A percentile compares a stretch with the other conserved stretches of the same genome.
Evolutionary conservation across 441 rosid genomes (phyloP).

Genomic region (Bruguiera hainesii): DNA sequence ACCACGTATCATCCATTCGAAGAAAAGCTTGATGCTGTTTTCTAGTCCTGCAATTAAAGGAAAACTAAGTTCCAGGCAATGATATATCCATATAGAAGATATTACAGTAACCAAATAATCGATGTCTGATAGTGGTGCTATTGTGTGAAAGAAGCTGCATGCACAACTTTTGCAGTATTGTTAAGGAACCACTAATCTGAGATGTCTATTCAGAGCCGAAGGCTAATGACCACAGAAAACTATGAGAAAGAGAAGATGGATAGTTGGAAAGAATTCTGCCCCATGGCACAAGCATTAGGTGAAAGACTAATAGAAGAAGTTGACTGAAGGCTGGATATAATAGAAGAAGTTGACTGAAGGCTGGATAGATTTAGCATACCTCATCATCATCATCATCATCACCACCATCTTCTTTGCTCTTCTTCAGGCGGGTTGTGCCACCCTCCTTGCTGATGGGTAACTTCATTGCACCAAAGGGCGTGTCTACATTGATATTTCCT

Average conservation of each 20-base stretch:
- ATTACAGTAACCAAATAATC: neutral
- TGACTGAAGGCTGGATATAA: too few species aligned
- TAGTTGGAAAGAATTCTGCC: neutral
- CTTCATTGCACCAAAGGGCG: slow-evolving; percentile 94
- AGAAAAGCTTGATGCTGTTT: neutral
- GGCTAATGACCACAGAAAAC: neutral
- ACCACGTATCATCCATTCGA: slow-evolving; percentile 9
- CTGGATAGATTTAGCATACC: slow-evolving; percentile 26
- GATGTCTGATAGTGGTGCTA: neutral
- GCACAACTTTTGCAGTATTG: neutral
- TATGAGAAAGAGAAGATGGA: neutral
- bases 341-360: neutral
- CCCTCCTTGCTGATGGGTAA: slow-evolving; percentile 90
- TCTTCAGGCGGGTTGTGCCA: slow-evolving; percentile 80
- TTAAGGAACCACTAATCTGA: neutral
- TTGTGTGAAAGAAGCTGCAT: neutral
- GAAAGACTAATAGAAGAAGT: neutral
- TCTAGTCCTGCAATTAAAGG: slow-evolving; percentile 30
- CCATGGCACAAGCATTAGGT: neutral
- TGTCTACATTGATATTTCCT: slow-evolving; percentile 80
- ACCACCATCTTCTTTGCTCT: slow-evolving; percentile 61
- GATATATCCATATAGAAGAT: neutral
- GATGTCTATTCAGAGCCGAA: neutral
- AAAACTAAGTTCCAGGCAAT: neutral
- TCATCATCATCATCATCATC: slow-evolving; percentile 62